These are phyloP conservation scores for Mycena sanguinolenta DNA, from an alignment of 768 basidiomycete species.

Conservation along the genomic window DNA sequence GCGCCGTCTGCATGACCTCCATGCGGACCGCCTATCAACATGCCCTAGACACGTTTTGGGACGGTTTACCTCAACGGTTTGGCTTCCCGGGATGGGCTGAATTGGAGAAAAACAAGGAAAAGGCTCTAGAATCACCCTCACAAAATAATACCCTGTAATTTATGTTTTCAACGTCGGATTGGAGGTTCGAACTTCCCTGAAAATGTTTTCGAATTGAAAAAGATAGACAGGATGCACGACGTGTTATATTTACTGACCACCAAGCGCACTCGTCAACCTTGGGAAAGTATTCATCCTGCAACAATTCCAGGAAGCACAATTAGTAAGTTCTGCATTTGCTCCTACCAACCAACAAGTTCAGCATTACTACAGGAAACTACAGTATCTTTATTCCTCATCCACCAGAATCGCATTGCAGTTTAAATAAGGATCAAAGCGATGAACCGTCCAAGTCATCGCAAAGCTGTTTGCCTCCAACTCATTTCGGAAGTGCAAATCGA, in stretches of 20 bases:
- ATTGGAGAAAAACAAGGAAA: slow-evolving; percentile 32
- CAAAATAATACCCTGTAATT: background rate
- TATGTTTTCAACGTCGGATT: background rate
- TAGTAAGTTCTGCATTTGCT: too few species aligned
- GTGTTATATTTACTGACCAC: too few species aligned
- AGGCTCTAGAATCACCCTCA: background rate
- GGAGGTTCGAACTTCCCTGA: too few species aligned
- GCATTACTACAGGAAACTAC: too few species aligned
- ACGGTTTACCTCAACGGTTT: slow-evolving; percentile 53
- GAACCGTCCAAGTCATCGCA: background rate
- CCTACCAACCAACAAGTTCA: too few species aligned
- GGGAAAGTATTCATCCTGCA: too few species aligned
- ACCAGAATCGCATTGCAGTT: background rate
- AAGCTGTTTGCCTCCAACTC: background rate
- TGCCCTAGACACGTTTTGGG: slow-evolving; percentile 56
- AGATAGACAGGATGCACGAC: too few species aligned
- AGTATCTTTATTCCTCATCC: background rate
- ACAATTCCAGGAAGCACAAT: too few species aligned
- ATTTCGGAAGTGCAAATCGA: background rate
- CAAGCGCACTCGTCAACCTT: too few species aligned
- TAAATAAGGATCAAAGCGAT: background rate
- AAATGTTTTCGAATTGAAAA: too few species aligned
- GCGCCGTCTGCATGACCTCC: slow-evolving; percentile 48
- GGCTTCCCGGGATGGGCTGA: slow-evolving; percentile 55
- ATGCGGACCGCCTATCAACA: slow-evolving; percentile 48